Evolutionary conservation across 768 basidiomycete genomes (phyloP), one percentile per base, ranked within the genome.

Genomic region (button mushroom (Agaricus bisporus)): DNA sequence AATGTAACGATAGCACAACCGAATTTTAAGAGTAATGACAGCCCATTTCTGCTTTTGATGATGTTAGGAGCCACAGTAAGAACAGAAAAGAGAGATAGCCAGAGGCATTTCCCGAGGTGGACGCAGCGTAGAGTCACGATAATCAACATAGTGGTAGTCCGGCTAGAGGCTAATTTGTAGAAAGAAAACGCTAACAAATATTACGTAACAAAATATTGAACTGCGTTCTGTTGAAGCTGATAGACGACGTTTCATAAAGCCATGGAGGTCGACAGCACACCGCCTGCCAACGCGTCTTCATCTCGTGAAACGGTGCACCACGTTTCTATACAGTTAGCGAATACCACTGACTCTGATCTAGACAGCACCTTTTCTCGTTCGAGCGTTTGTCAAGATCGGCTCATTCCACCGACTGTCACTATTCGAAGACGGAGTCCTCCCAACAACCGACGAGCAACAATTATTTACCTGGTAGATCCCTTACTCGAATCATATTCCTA

Each of bases 281-380:
- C 77, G 5, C 63, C 75, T 29, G 73, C 75, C 10, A 72, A 73
- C 44, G 72, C 80, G 12, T 68, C 73, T 10, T 68, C 82, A n/a
- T 68, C 76, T 32, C 70, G 84, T 43, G 82, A 83, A 65, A 85
- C 83, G 70, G 83, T 79, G n/a, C 25, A 48, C 49, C 20, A 5
- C 1, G 49, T 17, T 22, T 46, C 2, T 38, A n/a, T 43, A 1
- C 53, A 18, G 45, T 26, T 55, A 9, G 26, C 14, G 25, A 8
- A 29, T 11, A 17, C 4, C 25, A 22, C 46, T 54, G 10, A 54
- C n/a, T 22, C 7, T 11, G 5, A 20, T 12, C 29, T 58, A 91
- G 89, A 88, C 84, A 5, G 77, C 85, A 0, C 90, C 90, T 5
- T 92, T 92, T 67, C 80, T 92, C 50, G 82, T 92, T 35, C 80